phyloP scores from a whole-genome alignment of 179 eudicot genomes.

The Heliamphora pulchella region DNA sequence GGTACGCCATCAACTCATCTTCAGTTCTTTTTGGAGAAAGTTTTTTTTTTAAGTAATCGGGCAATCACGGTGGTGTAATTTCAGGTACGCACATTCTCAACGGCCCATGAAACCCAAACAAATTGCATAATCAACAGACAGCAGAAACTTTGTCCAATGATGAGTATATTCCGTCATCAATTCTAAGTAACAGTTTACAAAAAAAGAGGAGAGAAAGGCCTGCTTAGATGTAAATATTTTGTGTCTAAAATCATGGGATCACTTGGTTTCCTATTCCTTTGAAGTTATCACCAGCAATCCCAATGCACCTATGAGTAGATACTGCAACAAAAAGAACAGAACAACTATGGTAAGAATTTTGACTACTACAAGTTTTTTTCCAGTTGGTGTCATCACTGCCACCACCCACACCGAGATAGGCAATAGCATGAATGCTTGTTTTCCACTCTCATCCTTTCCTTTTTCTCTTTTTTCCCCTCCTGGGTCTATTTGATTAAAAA shows the following conservation, averaged over 20 bases:
- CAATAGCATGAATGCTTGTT: too few relatives aligned
- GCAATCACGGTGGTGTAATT: not conserved
- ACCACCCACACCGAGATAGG: too few relatives aligned
- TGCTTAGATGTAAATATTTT: not conserved
- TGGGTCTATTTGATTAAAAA: too few relatives aligned
- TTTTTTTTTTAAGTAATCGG: too few relatives aligned
- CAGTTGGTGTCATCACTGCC: not conserved
- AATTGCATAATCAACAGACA: not conserved
- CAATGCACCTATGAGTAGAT: slow-evolving; percentile 53
- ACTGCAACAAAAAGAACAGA: slow-evolving; percentile 38
- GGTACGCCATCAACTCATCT: not conserved
- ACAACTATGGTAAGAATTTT: not conserved
- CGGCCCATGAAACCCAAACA: not conserved
- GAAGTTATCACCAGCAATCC: slow-evolving; percentile 60
- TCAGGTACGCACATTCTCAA: not conserved
- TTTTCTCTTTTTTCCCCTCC: too few relatives aligned
- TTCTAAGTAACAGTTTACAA: not conserved
- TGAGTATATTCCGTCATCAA: not conserved
- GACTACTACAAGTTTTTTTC: not conserved
- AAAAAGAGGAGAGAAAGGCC: not conserved
- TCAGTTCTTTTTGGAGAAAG: not conserved
- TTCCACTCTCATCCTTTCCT: too few relatives aligned
- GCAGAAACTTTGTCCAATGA: not conserved
- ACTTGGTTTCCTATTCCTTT: slow-evolving; percentile 32
- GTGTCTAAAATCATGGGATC: not conserved